phyloP scores from a whole-genome alignment of 2,329 filamentous ascomycete genomes.

The Diaporthe ampelina region DNA sequence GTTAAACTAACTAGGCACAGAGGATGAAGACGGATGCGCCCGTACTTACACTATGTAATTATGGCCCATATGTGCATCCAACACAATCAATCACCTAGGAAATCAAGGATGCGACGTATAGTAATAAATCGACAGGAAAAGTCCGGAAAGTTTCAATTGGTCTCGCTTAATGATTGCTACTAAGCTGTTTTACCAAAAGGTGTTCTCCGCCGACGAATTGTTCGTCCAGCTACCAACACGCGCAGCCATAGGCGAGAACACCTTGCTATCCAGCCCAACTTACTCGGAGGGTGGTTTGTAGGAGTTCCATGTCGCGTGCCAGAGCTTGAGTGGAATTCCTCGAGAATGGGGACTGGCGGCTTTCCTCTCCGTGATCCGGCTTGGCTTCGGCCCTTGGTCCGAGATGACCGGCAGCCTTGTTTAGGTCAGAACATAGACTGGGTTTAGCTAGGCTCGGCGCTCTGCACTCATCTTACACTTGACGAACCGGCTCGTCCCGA shows the following conservation, averaged over 20 bases:
- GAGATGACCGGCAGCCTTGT: background rate
- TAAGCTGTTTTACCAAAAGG: background rate
- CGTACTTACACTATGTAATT: no score
- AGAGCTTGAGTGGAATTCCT: no score
- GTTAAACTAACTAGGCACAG: no score
- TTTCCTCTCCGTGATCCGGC: constrained; percentile 2
- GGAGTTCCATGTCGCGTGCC: no score
- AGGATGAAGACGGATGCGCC: no score
- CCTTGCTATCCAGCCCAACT: no score
- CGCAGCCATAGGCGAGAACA: no score
- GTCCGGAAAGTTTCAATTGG: no score
- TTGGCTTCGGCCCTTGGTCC: constrained; percentile 9
- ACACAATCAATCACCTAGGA: no score
- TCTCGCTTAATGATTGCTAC: background rate
- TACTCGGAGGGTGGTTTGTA: background rate
- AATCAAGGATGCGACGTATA: no score
- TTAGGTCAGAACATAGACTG: background rate
- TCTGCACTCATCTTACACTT: background rate
- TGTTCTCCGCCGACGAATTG: background rate
- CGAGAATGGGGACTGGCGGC: background rate
- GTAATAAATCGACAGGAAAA: background rate
- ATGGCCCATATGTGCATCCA: no score
- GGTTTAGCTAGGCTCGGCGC: background rate
- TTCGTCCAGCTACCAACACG: background rate
- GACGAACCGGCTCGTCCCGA: constrained; percentile 27